Evolutionary conservation across 2,329 filamentous ascomycete species (phyloP).

Genomic region (Ophiostoma himal-ulmi): DNA sequence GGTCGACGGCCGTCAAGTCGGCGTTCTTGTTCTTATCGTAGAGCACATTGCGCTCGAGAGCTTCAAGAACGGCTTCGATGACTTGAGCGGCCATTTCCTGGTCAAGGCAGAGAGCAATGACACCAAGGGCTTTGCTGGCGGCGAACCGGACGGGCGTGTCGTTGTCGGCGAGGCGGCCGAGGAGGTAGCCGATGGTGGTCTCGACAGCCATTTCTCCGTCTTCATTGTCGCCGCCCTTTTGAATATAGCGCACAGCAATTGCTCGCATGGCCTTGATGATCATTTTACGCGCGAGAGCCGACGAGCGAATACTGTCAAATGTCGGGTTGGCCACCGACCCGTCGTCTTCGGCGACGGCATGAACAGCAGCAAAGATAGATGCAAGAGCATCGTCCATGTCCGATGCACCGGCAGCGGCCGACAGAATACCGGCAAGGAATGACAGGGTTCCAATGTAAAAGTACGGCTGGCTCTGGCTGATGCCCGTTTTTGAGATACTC

Average conservation of each 20-base stretch:
- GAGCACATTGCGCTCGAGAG: slow-evolving; percentile 50
- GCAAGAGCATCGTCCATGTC: slow-evolving; percentile 64
- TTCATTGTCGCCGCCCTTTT: slow-evolving; percentile 43
- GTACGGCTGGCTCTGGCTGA: slow-evolving; percentile 52
- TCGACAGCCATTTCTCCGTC: slow-evolving; percentile 69
- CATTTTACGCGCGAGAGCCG: slow-evolving; percentile 74
- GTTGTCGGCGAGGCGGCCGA: slow-evolving; percentile 74
- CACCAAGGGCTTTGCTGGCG: slow-evolving; percentile 85
- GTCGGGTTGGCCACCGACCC: slow-evolving; percentile 22
- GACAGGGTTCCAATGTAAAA: slow-evolving; percentile 72
- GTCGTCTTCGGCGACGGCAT: slow-evolving; percentile 50
- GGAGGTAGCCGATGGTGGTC: slow-evolving; percentile 71
- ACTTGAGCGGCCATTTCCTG: slow-evolving; percentile 78
- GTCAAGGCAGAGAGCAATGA: slow-evolving; percentile 75
- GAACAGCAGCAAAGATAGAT: slow-evolving; percentile 59
- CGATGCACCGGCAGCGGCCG: slow-evolving; percentile 63
- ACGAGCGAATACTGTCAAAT: slow-evolving; percentile 50
- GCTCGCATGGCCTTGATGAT: slow-evolving; percentile 80
- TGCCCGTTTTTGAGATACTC: slow-evolving; percentile 25
- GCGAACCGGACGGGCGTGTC: slow-evolving; percentile 88
- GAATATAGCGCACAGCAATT: slow-evolving; percentile 49
- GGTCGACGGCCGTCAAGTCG: slow-evolving; percentile 70
- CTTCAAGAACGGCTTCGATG: slow-evolving; percentile 78
- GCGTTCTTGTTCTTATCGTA: slow-evolving; percentile 30
- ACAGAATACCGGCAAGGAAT: slow-evolving; percentile 69